Evolutionary conservation across 2,329 filamentous ascomycete species (phyloP).

Genomic region (Dendrostoma leiphaemia): DNA sequence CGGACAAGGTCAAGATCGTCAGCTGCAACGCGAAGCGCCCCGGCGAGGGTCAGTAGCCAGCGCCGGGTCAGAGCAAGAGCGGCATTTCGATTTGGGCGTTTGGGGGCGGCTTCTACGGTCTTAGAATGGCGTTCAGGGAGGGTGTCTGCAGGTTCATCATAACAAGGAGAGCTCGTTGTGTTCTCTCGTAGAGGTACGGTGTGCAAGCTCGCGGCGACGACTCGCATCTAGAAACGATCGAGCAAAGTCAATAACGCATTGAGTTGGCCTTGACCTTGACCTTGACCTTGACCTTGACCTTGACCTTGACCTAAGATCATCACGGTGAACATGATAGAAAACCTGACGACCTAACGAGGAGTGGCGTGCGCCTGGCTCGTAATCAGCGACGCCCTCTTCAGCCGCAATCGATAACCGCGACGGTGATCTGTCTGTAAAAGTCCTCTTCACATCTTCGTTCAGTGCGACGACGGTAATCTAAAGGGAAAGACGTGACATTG

Average conservation of each 20-base stretch:
- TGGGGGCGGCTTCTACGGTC: not conserved
- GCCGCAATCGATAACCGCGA: too few relatives aligned
- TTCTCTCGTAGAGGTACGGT: not conserved
- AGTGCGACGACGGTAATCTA: too few relatives aligned
- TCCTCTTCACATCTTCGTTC: too few relatives aligned
- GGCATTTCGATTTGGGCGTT: not conserved
- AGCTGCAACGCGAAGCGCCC: slow-evolving; percentile 87
- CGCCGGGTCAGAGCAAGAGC: slow-evolving; percentile 12
- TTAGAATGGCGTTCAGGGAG: not conserved
- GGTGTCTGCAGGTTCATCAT: not conserved
- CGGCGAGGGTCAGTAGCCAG: slow-evolving; percentile 37
- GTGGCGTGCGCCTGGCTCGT: too few relatives aligned
- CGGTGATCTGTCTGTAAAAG: too few relatives aligned
- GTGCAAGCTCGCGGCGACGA: not conserved
- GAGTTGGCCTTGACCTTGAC: too few relatives aligned
- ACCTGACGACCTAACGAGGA: too few relatives aligned
- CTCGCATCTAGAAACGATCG: not conserved
- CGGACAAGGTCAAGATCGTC: slow-evolving; percentile 97
- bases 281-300: too few relatives aligned
- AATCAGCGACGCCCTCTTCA: too few relatives aligned
- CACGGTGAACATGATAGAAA: too few relatives aligned
- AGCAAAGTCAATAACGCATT: not conserved
- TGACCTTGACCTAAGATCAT: too few relatives aligned
- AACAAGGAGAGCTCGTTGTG: not conserved
- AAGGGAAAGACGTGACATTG: too few relatives aligned